Conservation (phyloP, 2,329 filamentous ascomycete genomes). For the Knufia petricola region DNA sequence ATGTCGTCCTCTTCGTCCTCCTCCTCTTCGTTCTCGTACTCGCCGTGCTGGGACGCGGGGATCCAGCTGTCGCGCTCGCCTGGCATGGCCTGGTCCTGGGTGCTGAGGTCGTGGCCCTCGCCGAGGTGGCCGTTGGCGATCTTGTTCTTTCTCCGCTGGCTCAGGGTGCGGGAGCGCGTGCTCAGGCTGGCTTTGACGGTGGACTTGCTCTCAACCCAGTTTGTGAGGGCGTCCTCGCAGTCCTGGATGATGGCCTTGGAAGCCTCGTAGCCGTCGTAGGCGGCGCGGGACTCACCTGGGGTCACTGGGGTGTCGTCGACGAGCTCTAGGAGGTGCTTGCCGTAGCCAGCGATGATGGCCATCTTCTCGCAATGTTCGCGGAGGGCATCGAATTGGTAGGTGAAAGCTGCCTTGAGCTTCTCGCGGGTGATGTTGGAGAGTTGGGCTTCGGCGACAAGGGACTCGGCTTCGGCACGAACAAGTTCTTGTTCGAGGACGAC, state of each 20-base stretch:
- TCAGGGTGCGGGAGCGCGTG: slow-evolving; percentile 75
- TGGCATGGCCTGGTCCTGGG: slow-evolving; percentile 69
- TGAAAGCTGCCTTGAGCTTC: slow-evolving; percentile 97
- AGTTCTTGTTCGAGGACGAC: slow-evolving; percentile 97
- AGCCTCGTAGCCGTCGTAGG: slow-evolving; percentile 96
- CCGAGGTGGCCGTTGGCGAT: slow-evolving; percentile 55
- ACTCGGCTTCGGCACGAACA: slow-evolving; percentile 94
- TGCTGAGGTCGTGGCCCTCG: slow-evolving; percentile 60
- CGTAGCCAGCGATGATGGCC: slow-evolving; percentile 93
- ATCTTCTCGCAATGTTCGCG: slow-evolving; percentile 97
- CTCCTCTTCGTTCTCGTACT: slow-evolving; percentile 36
- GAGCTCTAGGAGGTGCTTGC: slow-evolving; percentile 94
- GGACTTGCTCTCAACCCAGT: slow-evolving; percentile 89
- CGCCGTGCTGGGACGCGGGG: slow-evolving; percentile 52
- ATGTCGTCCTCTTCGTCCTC: slow-evolving; percentile 31
- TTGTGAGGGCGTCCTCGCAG: slow-evolving; percentile 92
- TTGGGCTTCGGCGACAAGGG: slow-evolving; percentile 95
- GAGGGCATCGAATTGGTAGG: slow-evolving; percentile 95
- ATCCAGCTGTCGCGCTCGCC: slow-evolving; percentile 75
- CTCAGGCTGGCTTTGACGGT: slow-evolving; percentile 81
- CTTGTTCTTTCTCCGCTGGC: slow-evolving; percentile 69
- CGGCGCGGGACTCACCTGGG: slow-evolving; percentile 86
- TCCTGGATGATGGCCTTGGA: slow-evolving; percentile 99
- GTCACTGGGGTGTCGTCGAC: slow-evolving; percentile 96
- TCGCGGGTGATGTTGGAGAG: slow-evolving; percentile 98